phyloP scores from a whole-genome alignment of 23 red algal species.

The Cyanidioschyzon merolae region DNA sequence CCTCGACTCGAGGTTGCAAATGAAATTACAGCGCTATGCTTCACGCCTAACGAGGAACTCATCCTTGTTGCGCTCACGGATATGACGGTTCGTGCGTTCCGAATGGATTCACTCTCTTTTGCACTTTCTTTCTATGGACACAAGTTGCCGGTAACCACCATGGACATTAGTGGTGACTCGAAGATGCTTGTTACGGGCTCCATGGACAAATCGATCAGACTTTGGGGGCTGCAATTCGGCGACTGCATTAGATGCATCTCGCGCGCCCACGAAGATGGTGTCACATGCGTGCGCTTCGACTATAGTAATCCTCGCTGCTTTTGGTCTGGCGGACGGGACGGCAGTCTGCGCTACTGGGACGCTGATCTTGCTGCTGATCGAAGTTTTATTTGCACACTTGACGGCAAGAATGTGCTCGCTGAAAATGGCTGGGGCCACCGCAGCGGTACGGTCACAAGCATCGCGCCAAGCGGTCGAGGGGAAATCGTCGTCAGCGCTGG shows the following conservation, averaged over 20 bases:
- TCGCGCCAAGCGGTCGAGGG: slow-evolving; percentile 42
- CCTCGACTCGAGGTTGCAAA: slow-evolving; percentile 23
- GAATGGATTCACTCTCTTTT: slow-evolving; percentile 48
- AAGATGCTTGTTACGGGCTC: slow-evolving; percentile 68
- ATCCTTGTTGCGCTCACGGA: slow-evolving; percentile 72
- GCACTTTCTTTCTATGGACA: slow-evolving; percentile 81
- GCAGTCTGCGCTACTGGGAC: slow-evolving; percentile 85
- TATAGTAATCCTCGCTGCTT: slow-evolving; percentile 53
- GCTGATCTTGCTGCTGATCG: slow-evolving; percentile 41
- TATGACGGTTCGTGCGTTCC: slow-evolving; percentile 64
- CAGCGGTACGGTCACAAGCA: neutral
- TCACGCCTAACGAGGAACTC: slow-evolving; percentile 28
- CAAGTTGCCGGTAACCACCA: slow-evolving; percentile 63
- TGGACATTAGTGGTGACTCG: slow-evolving; percentile 73
- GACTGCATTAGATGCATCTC: slow-evolving; percentile 64
- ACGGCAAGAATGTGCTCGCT: slow-evolving; percentile 48
- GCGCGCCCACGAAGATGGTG: slow-evolving; percentile 60
- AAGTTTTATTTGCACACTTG: slow-evolving; percentile 39
- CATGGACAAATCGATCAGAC: slow-evolving; percentile 79
- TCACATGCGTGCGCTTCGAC: slow-evolving; percentile 53
- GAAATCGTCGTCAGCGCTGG: slow-evolving; percentile 53
- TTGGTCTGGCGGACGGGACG: slow-evolving; percentile 67
- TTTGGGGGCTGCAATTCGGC: slow-evolving; percentile 95
- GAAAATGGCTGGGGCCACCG: neutral
- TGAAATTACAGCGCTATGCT: slow-evolving; percentile 36